These are phyloP conservation scores for Xanthoceras sorbifolium DNA, from an alignment of 345 rosid species.

Conservation along the genomic window DNA sequence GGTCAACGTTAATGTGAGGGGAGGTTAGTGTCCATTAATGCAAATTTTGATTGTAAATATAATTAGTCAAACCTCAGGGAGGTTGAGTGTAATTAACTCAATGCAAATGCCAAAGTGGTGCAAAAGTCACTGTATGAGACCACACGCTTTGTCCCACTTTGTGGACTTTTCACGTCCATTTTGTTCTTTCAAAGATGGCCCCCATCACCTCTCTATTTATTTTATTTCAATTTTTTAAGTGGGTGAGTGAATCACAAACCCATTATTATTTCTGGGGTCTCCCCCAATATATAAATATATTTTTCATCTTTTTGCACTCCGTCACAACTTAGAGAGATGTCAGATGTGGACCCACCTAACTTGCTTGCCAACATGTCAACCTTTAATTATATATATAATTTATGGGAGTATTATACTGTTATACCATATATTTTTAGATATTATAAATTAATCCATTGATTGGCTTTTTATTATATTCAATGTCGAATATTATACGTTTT, in stretches of 20 bases:
- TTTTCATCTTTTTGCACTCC: background rate
- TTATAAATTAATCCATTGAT: no score
- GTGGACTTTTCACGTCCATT: conserved; percentile 35
- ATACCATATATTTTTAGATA: no score
- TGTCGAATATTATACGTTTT: no score
- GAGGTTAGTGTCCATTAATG: no score
- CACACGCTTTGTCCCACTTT: conserved; percentile 48
- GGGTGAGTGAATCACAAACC: background rate
- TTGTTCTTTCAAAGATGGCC: conserved; percentile 11
- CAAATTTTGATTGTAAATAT: no score
- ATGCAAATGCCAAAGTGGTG: conserved; percentile 16
- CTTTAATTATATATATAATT: no score
- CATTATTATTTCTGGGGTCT: background rate
- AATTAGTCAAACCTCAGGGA: no score
- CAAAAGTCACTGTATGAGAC: conserved; percentile 36
- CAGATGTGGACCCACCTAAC: conserved; percentile 15
- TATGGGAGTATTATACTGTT: no score
- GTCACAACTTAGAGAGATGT: background rate
- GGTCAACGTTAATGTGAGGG: no score
- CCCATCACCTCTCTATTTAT: conserved; percentile 1
- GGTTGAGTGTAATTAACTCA: no score
- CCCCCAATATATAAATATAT: background rate
- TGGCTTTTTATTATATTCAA: no score
- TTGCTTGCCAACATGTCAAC: conserved; percentile 35
- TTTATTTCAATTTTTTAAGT: background rate